Evolutionary conservation across 371 early-diverging fungal species (phyloP).

Genomic region (Mucor lusitanicus): DNA sequence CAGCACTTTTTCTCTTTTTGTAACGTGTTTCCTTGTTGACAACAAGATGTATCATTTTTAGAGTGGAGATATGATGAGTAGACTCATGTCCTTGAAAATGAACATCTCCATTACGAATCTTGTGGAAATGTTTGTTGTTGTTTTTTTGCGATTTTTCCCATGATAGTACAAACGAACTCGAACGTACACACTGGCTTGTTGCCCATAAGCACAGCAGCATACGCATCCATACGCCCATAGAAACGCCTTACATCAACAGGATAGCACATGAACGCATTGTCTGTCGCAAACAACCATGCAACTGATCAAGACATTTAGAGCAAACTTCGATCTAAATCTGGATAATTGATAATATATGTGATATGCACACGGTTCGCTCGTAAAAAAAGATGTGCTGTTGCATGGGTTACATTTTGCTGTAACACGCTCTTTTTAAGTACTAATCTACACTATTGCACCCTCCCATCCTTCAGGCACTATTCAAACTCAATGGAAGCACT

Average conservation of each 20-base stretch:
- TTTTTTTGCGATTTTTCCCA: background rate
- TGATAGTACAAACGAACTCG: background rate
- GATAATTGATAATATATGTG: background rate
- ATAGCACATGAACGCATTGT: background rate
- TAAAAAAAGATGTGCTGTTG: background rate
- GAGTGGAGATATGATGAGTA: background rate
- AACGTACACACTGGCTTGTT: background rate
- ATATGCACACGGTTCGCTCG: too few relatives aligned
- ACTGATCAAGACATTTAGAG: background rate
- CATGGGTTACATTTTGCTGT: background rate
- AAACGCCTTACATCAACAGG: background rate
- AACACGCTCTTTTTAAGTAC: background rate
- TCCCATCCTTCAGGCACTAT: background rate
- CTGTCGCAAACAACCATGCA: background rate
- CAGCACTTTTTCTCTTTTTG: background rate
- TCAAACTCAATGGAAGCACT: background rate
- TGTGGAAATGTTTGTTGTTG: constrained; percentile 1
- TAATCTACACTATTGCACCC: background rate
- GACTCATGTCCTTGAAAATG: background rate
- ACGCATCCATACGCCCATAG: background rate
- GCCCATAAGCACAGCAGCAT: background rate
- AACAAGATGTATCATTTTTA: background rate
- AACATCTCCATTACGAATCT: background rate
- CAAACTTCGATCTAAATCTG: background rate
- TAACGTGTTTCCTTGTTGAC: background rate